These are phyloP conservation scores for Citrus hindsii DNA, from an alignment of 345 rosid species.

Conservation along the genomic window DNA sequence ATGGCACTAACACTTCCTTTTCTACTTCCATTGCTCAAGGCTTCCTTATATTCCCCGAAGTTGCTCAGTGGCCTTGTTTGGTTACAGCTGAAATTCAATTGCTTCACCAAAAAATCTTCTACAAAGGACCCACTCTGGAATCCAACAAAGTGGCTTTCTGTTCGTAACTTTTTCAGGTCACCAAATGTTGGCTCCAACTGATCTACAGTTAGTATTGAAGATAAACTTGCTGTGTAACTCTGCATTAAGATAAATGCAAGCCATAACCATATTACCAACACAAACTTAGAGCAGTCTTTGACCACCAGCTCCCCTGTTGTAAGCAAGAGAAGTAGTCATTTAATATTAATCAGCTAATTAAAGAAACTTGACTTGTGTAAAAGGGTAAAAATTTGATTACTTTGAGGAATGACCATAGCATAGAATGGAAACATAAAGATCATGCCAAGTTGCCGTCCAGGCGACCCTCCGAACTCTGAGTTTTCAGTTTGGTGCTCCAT, in stretches of 20 bases:
- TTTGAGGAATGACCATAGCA: slow-evolving; percentile 33
- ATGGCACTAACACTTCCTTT: slow-evolving; percentile 33
- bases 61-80: background rate
- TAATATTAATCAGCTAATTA: too few species aligned
- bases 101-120: background rate
- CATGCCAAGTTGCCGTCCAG: slow-evolving; percentile 15
- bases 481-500: slow-evolving; percentile 29
- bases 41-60: background rate
- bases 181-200: slow-evolving; percentile 20
- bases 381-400: slow-evolving; percentile 14
- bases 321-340: background rate
- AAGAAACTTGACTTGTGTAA: too few species aligned
- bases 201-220: slow-evolving; percentile 23
- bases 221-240: slow-evolving; percentile 26
- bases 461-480: slow-evolving; percentile 26
- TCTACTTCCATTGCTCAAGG: slow-evolving; percentile 17
- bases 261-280: slow-evolving; percentile 24
- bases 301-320: slow-evolving; percentile 20
- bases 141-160: slow-evolving; percentile 11
- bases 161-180: slow-evolving; percentile 4
- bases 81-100: background rate
- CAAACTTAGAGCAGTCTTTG: slow-evolving; percentile 20
- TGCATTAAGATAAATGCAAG: slow-evolving; percentile 1
- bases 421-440: slow-evolving; percentile 37
- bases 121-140: slow-evolving; percentile 21